phyloP scores from a whole-genome alignment of 805 yeast species.

The Kodamaea laetipori region DNA sequence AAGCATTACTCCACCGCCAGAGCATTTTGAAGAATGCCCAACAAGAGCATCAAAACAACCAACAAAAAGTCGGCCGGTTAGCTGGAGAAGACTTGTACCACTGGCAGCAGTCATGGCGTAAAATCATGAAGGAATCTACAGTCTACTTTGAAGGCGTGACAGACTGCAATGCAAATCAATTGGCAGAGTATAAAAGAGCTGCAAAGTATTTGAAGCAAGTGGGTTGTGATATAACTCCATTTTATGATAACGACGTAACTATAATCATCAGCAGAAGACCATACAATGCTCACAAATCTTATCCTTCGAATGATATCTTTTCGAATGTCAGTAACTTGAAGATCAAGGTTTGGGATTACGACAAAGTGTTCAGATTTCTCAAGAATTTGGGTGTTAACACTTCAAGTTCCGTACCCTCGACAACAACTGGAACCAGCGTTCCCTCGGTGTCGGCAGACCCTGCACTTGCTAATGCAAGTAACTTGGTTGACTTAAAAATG shows the following conservation, averaged over 20 bases:
- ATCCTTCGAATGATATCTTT: constrained; percentile 62
- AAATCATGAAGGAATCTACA: constrained; percentile 57
- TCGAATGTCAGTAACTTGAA: constrained; percentile 59
- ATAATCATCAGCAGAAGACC: constrained; percentile 75
- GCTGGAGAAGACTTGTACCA: constrained; percentile 50
- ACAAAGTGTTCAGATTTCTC: constrained; percentile 80
- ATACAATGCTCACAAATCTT: constrained; percentile 40
- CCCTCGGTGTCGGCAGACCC: neutral
- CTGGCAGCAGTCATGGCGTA: constrained; percentile 70
- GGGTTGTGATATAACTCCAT: constrained; percentile 48
- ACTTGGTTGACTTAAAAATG: neutral
- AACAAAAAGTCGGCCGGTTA: constrained; percentile 27
- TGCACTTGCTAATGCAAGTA: neutral
- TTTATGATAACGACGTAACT: constrained; percentile 61
- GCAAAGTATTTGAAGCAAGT: constrained; percentile 46
- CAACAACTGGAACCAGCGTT: constrained; percentile 2
- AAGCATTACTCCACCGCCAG: constrained; percentile 7
- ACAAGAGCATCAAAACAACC: constrained; percentile 10
- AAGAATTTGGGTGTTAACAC: constrained; percentile 51
- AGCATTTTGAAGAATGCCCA: constrained; percentile 4
- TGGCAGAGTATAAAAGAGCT: constrained; percentile 45
- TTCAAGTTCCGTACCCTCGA: constrained; percentile 6
- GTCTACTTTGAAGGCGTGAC: constrained; percentile 63
- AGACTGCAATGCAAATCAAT: constrained; percentile 33
- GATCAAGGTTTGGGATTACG: constrained; percentile 85